Evolutionary conservation across 345 rosid species (phyloP), one percentile per base, ranked within the genome.

Genomic region (Eucalyptus cloeziana): DNA sequence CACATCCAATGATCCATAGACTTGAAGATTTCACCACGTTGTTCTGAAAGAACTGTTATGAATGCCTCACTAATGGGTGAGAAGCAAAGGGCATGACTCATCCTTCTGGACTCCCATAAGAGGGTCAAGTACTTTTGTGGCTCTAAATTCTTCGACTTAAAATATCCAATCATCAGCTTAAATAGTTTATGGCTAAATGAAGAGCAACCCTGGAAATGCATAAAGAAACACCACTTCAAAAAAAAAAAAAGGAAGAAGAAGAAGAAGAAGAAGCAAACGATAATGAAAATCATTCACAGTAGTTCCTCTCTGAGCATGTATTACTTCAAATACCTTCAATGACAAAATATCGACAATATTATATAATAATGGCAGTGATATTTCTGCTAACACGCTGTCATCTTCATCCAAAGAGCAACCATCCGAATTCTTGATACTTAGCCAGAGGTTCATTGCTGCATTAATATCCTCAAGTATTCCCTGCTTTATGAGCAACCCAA

Each of bases 61-160:
- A 96, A 92, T 87, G 92, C 93, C 51, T 96, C 96, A 91, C 92
- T 92, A 85, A 97, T 88, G 51, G 99, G 98, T 87, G 98, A 93
- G 89, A 91, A 91, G 91, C 99, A 97, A 88, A 97, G 96, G 27
- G 96, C 96, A 92, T 97, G 99, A 90, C 94, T 94, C 62, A 96
- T 95, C 93, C 99, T 95, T 93, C 99, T 94, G 91, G 93, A 91
- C 91, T 93, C 97, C 99, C 98, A 96, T 62, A 96, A 90, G 90
- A 90, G 90, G 89, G 95, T 90, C 90, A 97, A 54, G 87, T 94
- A 95, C 92, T 88, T 95, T 93, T 92, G 96, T 87, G 90, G 25
- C 85, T 93, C 92, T 89, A 95, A 83, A 87, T 93, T 91, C 92
- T 94, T 96, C 89, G 89, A 90, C 88, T 93, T 89, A 88, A 91